Evolutionary conservation across 2,329 filamentous ascomycete species (phyloP), one percentile per base, ranked within the genome.

Genomic region (Balansia obtecta): DNA sequence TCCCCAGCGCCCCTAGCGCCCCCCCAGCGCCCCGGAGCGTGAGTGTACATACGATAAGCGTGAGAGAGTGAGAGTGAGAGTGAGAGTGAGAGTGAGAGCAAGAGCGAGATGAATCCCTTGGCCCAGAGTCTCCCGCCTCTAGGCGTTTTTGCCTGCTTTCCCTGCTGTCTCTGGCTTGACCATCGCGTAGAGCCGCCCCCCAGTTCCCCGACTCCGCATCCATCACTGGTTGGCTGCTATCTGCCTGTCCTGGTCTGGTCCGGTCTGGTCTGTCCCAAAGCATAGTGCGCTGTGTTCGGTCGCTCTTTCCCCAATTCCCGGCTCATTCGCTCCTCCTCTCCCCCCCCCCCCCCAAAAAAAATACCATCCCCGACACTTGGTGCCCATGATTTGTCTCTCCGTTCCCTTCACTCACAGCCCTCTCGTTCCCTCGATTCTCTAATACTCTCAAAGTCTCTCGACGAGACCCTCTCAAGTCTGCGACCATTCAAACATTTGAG

Each of bases 261-360:
- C 11, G n/a, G n/a, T n/a, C n/a, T n/a, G n/a, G 42, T 16, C 27
- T 22, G n/a, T 44, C 44, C 22, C 1, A 40, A 40, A 45, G 13
- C 22, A 13, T 10, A 37, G 27, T 45, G 20, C 41, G 37, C 48
- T 41, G 55, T 59, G 52, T 49, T 52, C 53, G 61, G 62, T 66
- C 63, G 64, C 63, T 65, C 64, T 60, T 67, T 50, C 63, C 63
- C 64, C 63, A 61, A 59, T 64, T 22, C 42, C 45, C 34, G 41
- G 20, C 46, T 37, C 49, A 48, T 51, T 34, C 37, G 45, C 33
- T 43, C 62, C 60, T 59, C 61, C 59, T 60, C 62, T 60, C 63
- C 59, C n/a, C n/a, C n/a, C n/a, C n/a, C n/a, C n/a, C n/a, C n/a
- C n/a, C n/a, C n/a, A n/a, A n/a, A n/a, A n/a, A n/a, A 60, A 55